Base-by-base conservation (phyloP, 495 filamentous ascomycete species). In the Penicillium bialowiezense region DNA sequence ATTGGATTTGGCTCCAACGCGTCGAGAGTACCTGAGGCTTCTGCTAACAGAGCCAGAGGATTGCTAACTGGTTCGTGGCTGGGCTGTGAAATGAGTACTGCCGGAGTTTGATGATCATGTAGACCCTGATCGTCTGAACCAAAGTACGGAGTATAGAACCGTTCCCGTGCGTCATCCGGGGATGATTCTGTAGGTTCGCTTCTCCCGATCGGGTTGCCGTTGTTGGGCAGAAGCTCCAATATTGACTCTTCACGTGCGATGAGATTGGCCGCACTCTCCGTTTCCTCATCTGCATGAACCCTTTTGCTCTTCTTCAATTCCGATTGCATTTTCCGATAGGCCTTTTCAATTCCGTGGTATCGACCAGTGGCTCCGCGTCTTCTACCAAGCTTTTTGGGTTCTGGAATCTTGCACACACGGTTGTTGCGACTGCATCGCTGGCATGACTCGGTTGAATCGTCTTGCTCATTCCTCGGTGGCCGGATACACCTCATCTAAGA, bases 341-440 rank as follows among this genome's bases (percentile, higher is more conserved):
- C 62, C 34, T 65, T 65, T 34, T 65, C 59, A 24, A 65, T 40
- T 7, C 59, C 59, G 12, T 42, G 49, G 38, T 63, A 65, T 5
- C 56, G 53, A 46, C 59, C 62, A 19, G 52, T 29, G 1, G 59
- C 56, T 2, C 62, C 59, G 5, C 42, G 55, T 31, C 44, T 58
- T 7, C 62, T 47, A 2, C 62, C 62, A 21, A 65, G 42, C 1
- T 50, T 54, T 19, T 56, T 54, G 2, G 56, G 44, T 32, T 48
- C 31, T 17, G 62, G 62, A 14, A 58, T 58, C 5, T 26, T 52
- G 29, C 62, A 65, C 0, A 40, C 18, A 2, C 62, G 56, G 28
- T 60, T 48, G n/a, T 51, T 60, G 9, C 56, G 43, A 40, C 10
- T 54, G 28, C 59, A 65, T 3, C 59, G 51, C 29, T 62, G 51